Evolutionary conservation across 176 grass and related monocot genomes (phyloP), one percentile per base, ranked within the genome.

Genomic region (Cenchrus purpureus): DNA sequence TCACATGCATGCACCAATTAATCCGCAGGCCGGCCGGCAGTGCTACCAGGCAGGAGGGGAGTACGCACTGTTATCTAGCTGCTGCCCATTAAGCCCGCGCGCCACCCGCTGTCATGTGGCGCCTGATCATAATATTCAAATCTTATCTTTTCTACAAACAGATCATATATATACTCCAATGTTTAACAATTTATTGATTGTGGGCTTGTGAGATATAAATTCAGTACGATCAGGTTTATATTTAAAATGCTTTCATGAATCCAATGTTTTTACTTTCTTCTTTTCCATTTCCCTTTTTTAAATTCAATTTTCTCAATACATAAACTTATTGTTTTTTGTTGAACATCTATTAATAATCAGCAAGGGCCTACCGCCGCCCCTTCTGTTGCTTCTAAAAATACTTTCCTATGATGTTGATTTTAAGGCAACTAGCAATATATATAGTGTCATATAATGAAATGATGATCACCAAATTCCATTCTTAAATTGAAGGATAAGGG

Each of bases 1-100:
- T 79, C 75, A 74, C 75, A 84, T 79, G 76, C 75, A 84, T 79
- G 76, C 75, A 37, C 77, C 82, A 70, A 81, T 89, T 85, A 76
- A 81, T 37, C 87, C 28, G 54, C 37, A 86, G 53, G 61, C 82
- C n/a, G 55, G 54, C 17, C 12, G 68, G 77, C 72, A 75, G 51
- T 37, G 72, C 71, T 74, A 13, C 70, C 6, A 65, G 49, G 37
- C 37, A 40, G 37, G 8, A 45, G 44, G 6, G 4, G 44, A 22
- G 85, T 67, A 59, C 68, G 67, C 50, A 14, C 56, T 58, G 34
- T 8, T n/a, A 37, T 25, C 34, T 40, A 40, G 8, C 60, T 74
- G 51, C 46, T 28, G 45, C 5, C 71, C 8, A 32, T 73, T 31
- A 13, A 68, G 28, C 71, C 74, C 56, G 25, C 25, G 25, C 25